These are phyloP conservation scores for Trichosporon sp. DNA, from an alignment of 1,284 basidiomycete species.

Conservation along the genomic window DNA sequence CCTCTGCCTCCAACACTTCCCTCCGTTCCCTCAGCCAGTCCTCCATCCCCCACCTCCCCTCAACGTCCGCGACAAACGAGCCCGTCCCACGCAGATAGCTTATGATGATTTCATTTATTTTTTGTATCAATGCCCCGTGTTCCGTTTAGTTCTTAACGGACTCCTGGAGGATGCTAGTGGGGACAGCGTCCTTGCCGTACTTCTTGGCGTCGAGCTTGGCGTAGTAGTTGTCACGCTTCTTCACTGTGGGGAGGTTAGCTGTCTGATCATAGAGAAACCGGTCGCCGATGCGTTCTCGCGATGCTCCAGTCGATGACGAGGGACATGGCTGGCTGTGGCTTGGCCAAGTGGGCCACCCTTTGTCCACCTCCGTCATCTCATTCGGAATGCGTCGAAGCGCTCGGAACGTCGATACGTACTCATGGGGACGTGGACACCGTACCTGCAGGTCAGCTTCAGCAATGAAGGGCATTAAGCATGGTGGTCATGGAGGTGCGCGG, in stretches of 20 bases:
- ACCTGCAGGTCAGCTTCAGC: slow-evolving; percentile 22
- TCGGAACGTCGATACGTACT: slow-evolving; percentile 25
- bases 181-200: slow-evolving; percentile 19
- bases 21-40: too few species aligned
- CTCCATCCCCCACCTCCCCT: too few species aligned
- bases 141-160: neutral
- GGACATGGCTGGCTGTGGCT: neutral
- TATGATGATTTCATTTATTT: slow-evolving; percentile 17
- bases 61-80: neutral
- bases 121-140: slow-evolving; percentile 11
- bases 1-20: too few species aligned
- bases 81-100: neutral
- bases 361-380: neutral
- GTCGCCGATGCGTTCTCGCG: too few species aligned
- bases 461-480: neutral
- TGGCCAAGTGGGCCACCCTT: neutral
- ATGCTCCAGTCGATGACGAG: neutral
- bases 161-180: slow-evolving; percentile 21
- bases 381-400: neutral
- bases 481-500: neutral
- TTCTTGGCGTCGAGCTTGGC: slow-evolving; percentile 33
- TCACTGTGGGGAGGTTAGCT: slow-evolving; percentile 29
- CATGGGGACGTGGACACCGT: slow-evolving; percentile 30
- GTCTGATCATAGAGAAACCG: too few species aligned
- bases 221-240: slow-evolving; percentile 36